Percentiles rank a stretch among this genome's conserved stretches.
Evolutionary conservation across 345 rosid species (phyloP).

Genomic region (Ceriops zippeliana): DNA sequence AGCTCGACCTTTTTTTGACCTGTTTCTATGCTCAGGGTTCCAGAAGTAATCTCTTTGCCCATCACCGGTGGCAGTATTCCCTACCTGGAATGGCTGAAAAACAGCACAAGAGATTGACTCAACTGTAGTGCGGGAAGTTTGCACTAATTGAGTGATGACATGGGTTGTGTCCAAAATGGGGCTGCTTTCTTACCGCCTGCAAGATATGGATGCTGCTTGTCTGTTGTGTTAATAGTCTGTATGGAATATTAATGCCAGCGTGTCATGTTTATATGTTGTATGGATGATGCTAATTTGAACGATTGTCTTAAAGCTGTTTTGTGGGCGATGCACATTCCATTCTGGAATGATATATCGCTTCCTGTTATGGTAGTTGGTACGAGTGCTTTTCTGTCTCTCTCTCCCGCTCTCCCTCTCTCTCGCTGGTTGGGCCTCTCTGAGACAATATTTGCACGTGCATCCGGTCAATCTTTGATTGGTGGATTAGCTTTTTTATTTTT

Average conservation of each 20-base stretch:
- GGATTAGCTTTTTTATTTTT: no score
- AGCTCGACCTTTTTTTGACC: not conserved
- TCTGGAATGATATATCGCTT: no score
- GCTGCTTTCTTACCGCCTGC: not conserved
- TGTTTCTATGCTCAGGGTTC: slow-evolving; percentile 44
- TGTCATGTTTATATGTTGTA: no score
- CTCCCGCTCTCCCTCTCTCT: not conserved
- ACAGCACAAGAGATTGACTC: slow-evolving; percentile 68
- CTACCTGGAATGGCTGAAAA: slow-evolving; percentile 83
- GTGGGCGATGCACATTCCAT: not conserved
- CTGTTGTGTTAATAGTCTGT: no score
- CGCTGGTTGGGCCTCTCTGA: not conserved
- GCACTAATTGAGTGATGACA: not conserved
- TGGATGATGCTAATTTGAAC: no score
- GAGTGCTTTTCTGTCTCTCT: not conserved
- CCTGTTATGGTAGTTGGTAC: not conserved
- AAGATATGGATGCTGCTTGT: not conserved
- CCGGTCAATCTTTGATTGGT: no score
- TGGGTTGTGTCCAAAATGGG: not conserved
- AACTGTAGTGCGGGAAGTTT: not conserved
- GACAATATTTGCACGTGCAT: not conserved
- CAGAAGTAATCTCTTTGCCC: slow-evolving; percentile 90
- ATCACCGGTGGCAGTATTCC: slow-evolving; percentile 70
- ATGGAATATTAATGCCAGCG: no score
- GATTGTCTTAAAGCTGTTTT: not conserved